Evolutionary conservation across 2,329 filamentous ascomycete species (phyloP).

Genomic region (Colletotrichum gigasporum): DNA sequence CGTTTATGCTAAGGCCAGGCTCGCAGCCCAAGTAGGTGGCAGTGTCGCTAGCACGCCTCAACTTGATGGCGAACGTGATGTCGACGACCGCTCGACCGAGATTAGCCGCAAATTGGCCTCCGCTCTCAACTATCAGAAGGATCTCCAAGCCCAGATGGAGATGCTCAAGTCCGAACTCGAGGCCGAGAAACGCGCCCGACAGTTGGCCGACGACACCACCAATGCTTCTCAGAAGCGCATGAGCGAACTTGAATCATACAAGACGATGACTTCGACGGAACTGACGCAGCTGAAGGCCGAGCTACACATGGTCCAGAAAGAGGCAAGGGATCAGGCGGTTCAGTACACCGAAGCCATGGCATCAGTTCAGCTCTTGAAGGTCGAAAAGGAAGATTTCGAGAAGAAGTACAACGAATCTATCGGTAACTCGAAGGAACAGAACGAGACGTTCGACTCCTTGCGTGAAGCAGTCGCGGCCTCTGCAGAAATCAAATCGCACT

Average conservation of each 20-base stretch:
- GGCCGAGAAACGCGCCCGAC: constrained; percentile 81
- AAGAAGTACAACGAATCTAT: constrained; percentile 74
- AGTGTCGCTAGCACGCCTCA: constrained; percentile 71
- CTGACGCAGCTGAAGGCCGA: constrained; percentile 87
- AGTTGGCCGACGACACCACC: constrained; percentile 88
- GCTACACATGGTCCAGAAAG: constrained; percentile 80
- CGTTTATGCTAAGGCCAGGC: constrained; percentile 91
- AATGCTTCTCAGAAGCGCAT: constrained; percentile 85
- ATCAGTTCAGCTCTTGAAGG: constrained; percentile 75
- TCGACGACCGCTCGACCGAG: constrained; percentile 74
- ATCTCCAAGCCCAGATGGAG: constrained; percentile 82
- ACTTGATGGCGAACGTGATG: constrained; percentile 68
- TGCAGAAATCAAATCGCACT: constrained; percentile 75
- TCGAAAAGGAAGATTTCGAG: constrained; percentile 86
- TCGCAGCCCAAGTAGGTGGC: constrained; percentile 78
- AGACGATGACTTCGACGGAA: constrained; percentile 85
- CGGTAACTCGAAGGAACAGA: constrained; percentile 74
- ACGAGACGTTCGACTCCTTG: constrained; percentile 77
- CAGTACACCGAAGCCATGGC: constrained; percentile 80
- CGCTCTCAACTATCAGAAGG: constrained; percentile 80
- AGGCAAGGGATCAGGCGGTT: constrained; percentile 84
- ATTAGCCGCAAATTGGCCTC: constrained; percentile 85
- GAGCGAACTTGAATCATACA: constrained; percentile 83
- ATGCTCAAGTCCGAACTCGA: constrained; percentile 75
- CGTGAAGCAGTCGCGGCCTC: constrained; percentile 83